Evolutionary conservation across 257 asterid genomes (phyloP).

Genomic region (Nicotiana tabacum): DNA sequence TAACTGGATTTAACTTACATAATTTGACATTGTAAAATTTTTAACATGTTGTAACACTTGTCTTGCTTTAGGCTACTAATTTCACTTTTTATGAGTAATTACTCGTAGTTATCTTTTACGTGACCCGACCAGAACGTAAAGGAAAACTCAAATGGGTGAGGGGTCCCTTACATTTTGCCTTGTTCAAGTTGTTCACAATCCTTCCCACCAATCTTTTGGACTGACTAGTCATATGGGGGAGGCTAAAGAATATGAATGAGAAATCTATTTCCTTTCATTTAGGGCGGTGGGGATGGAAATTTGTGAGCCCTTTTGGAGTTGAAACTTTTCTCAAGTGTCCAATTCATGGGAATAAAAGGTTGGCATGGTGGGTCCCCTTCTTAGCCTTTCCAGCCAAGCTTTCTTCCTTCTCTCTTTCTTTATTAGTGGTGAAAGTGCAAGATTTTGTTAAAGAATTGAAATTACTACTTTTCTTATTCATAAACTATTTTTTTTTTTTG

Average conservation of each 20-base stretch:
- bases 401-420: constrained; percentile 19
- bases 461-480: background rate
- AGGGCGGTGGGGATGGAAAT: constrained; percentile 25
- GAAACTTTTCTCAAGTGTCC: constrained; percentile 23
- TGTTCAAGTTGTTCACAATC: background rate
- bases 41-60: no score
- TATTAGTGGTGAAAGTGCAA: constrained; percentile 1
- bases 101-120: no score
- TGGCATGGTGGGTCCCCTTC: constrained; percentile 36
- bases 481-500: background rate
- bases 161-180: constrained; percentile 17
- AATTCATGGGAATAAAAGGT: constrained; percentile 45
- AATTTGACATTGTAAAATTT: no score
- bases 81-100: no score
- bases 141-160: background rate
- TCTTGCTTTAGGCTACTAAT: no score
- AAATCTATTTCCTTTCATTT: constrained; percentile 17
- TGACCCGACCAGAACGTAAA: no score
- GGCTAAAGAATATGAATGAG: background rate
- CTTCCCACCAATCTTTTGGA: constrained; percentile 22
- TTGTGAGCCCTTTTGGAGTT: constrained; percentile 29
- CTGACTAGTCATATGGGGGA: constrained; percentile 7
- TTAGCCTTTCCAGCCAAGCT: constrained; percentile 53
- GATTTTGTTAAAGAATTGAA: background rate
- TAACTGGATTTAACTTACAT: background rate